These are phyloP conservation scores for Leonotis leonurus DNA, from an alignment of 257 asterid species.

Conservation along the genomic window DNA sequence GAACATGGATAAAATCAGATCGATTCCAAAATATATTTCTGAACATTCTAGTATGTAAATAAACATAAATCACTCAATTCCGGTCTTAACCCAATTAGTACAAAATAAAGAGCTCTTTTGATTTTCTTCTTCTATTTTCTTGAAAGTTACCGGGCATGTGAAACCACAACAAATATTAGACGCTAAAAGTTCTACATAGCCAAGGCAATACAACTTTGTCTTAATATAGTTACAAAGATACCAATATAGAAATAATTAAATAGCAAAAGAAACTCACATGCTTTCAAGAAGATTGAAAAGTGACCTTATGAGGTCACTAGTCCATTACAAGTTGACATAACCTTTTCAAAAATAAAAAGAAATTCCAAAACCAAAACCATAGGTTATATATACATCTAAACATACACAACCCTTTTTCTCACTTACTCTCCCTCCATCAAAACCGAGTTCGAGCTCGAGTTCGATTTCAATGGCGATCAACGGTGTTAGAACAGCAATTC, in stretches of 20 bases:
- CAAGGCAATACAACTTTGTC: neutral
- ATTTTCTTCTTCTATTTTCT: too few species aligned
- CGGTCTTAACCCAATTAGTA: too few species aligned
- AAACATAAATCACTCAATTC: too few species aligned
- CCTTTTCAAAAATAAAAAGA: slow-evolving; percentile 29
- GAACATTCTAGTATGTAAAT: too few species aligned
- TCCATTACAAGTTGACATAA: slow-evolving; percentile 38
- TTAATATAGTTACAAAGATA: neutral
- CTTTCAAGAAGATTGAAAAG: slow-evolving; percentile 12
- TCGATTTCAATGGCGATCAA: slow-evolving; percentile 30
- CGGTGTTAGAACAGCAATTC: slow-evolving; percentile 43
- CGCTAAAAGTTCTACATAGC: neutral
- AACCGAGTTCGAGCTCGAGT: neutral
- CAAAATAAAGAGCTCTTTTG: neutral
- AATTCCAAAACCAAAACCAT: neutral
- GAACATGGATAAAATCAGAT: too few species aligned
- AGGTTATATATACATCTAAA: slow-evolving; percentile 1
- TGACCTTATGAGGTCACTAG: slow-evolving; percentile 23
- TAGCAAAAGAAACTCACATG: neutral
- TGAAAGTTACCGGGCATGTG: neutral
- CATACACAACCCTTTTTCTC: neutral
- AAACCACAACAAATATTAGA: neutral
- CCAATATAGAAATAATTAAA: neutral
- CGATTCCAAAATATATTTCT: too few species aligned
- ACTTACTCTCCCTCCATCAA: slow-evolving; percentile 5